Evolutionary conservation across 495 filamentous ascomycete genomes (phyloP).

Genomic region (Talaromyces stipitatus): DNA sequence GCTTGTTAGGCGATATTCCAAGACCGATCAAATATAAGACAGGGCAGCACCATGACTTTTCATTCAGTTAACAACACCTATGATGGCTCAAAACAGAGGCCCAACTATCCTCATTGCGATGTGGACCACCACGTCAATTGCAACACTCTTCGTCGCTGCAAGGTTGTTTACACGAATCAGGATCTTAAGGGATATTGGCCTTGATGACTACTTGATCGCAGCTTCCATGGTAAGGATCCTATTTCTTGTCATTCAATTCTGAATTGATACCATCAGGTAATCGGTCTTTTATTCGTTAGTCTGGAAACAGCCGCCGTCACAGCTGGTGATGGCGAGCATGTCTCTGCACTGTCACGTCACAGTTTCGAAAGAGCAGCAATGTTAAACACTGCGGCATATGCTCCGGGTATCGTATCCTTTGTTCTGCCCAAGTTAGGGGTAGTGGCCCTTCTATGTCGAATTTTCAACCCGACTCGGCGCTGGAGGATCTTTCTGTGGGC

Average conservation of each 20-base stretch:
- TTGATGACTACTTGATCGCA: background rate
- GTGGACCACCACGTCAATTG: background rate
- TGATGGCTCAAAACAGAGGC: background rate
- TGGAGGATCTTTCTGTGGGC: background rate
- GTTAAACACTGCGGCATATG: conserved; percentile 17
- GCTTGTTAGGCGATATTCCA: too few species aligned
- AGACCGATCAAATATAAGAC: too few species aligned
- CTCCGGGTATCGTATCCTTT: conserved; percentile 23
- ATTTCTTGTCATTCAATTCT: too few species aligned
- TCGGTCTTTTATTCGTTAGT: background rate
- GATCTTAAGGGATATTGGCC: background rate
- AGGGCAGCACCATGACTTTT: too few species aligned
- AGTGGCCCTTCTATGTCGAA: conserved; percentile 19
- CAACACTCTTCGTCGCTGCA: background rate
- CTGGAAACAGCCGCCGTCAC: background rate
- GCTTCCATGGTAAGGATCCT: background rate
- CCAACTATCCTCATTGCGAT: background rate
- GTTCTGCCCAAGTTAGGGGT: conserved; percentile 22
- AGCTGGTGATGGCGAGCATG: background rate
- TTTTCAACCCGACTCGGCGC: conserved; percentile 15
- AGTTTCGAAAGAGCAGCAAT: conserved; percentile 14
- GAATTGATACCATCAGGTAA: too few species aligned
- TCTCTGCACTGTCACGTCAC: background rate
- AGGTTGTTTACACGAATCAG: background rate
- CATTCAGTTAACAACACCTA: too few species aligned